Percentiles rank a stretch among this genome's conserved stretches.
phyloP scores from a whole-genome alignment of 495 filamentous ascomycete species.

The Bacidia gigantensis region DNA sequence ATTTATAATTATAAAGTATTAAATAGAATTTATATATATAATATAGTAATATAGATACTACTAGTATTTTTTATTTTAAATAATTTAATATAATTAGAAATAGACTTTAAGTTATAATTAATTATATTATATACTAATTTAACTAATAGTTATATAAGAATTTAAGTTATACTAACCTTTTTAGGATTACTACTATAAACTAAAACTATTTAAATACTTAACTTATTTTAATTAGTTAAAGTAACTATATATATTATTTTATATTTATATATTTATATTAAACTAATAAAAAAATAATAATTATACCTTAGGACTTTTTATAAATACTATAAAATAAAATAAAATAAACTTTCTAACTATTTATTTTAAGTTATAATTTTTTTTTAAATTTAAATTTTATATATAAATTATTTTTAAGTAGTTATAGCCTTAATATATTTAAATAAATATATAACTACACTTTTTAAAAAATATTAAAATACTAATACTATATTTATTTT shows the following conservation, averaged over 20 bases:
- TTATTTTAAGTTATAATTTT: slow-evolving; percentile 2
- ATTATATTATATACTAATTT: too few relatives aligned
- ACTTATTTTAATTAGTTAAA: too few relatives aligned
- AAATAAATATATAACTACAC: not conserved
- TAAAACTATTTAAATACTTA: too few relatives aligned
- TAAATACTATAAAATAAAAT: not conserved
- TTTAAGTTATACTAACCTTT: too few relatives aligned
- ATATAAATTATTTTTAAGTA: slow-evolving; percentile 6
- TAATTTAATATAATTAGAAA: not conserved
- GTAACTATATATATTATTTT: too few relatives aligned
- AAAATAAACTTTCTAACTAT: not conserved
- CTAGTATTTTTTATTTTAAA: not conserved
- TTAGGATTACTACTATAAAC: too few relatives aligned
- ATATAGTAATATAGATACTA: not conserved
- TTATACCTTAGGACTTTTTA: too few relatives aligned
- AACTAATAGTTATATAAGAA: too few relatives aligned
- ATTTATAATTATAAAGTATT: not conserved
- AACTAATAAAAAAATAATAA: too few relatives aligned
- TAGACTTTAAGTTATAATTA: not conserved
- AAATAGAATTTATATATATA: not conserved
- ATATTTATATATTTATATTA: too few relatives aligned
- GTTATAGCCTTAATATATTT: slow-evolving; percentile 10
- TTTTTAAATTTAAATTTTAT: slow-evolving; percentile 10
- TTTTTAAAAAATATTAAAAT: not conserved
- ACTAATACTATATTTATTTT: slow-evolving; percentile 3